A percentile compares a stretch with the other conserved stretches of the same genome.
phyloP scores from a whole-genome alignment of 2,329 filamentous ascomycete genomes.

The Parafenestella ontariensis region DNA sequence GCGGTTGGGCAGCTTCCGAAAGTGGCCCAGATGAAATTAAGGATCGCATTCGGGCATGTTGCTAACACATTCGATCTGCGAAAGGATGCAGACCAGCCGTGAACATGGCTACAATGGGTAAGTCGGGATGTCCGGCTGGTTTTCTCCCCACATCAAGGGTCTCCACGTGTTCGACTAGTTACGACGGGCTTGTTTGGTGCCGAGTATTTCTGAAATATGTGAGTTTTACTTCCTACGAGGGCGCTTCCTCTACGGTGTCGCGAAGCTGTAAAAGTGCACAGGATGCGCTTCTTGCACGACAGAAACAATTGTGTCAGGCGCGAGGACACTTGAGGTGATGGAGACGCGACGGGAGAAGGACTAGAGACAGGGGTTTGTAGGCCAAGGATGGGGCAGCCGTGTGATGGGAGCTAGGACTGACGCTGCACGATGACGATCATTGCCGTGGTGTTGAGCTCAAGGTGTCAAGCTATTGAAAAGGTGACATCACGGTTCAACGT shows the following conservation, averaged over 20 bases:
- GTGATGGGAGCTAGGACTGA: conserved; percentile 12
- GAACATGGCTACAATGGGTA: conserved; percentile 10
- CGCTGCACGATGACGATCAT: conserved; percentile 24
- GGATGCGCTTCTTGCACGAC: neutral
- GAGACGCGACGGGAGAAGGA: neutral
- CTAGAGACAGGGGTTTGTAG: neutral
- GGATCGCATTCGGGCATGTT: neutral
- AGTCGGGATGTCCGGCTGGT: conserved; percentile 27
- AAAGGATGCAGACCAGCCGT: conserved; percentile 16
- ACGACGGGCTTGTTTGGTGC: neutral
- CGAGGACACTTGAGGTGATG: neutral
- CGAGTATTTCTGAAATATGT: neutral
- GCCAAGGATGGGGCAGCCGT: conserved; percentile 7
- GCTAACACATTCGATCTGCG: conserved; percentile 19
- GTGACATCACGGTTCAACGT: conserved; percentile 32
- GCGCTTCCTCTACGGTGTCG: neutral
- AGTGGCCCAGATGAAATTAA: conserved; percentile 2
- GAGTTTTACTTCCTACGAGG: neutral
- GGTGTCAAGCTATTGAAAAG: conserved; percentile 6
- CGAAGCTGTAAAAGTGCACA: neutral
- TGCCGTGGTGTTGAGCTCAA: conserved; percentile 8
- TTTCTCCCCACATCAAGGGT: conserved; percentile 20
- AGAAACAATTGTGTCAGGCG: neutral
- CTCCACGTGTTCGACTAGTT: conserved; percentile 27
- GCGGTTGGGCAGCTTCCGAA: neutral